These are phyloP conservation scores for Agaricus blazei DNA, from an alignment of 768 basidiomycete species.

Conservation along the genomic window DNA sequence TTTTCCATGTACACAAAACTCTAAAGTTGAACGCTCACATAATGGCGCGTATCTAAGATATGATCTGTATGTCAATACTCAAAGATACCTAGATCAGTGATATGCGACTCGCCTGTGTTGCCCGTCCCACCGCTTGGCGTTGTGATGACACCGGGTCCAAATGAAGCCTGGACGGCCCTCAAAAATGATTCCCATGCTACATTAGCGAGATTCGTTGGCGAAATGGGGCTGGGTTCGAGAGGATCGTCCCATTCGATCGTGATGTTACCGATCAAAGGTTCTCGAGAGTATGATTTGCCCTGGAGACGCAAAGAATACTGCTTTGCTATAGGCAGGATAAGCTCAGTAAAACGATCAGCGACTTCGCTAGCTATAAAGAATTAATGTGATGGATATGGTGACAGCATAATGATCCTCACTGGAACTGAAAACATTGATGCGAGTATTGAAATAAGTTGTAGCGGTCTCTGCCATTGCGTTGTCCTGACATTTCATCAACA, in stretches of 20 bases:
- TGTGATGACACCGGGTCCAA: slow-evolving; percentile 21
- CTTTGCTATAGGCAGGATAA: slow-evolving; percentile 21
- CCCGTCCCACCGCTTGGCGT: slow-evolving; percentile 27
- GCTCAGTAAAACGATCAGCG: slow-evolving; percentile 11
- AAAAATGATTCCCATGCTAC: slow-evolving; percentile 21
- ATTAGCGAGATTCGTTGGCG: slow-evolving; percentile 17
- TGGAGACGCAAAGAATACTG: slow-evolving; percentile 20
- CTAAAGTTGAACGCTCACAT: slow-evolving; percentile 16
- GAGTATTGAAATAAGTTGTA: slow-evolving; percentile 21
- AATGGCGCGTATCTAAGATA: slow-evolving; percentile 22
- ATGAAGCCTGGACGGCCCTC: slow-evolving; percentile 21
- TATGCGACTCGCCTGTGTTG: slow-evolving; percentile 19
- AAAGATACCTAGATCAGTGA: not conserved
- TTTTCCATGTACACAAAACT: not conserved
- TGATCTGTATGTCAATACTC: not conserved
- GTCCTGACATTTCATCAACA: slow-evolving; percentile 11
- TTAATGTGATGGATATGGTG: not conserved
- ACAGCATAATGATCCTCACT: slow-evolving; percentile 11
- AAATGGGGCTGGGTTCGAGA: slow-evolving; percentile 22
- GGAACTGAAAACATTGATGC: slow-evolving; percentile 24
- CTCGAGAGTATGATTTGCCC: slow-evolving; percentile 14
- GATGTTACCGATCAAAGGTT: slow-evolving; percentile 22
- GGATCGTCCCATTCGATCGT: slow-evolving; percentile 14
- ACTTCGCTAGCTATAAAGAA: slow-evolving; percentile 15
- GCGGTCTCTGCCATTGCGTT: slow-evolving; percentile 25